Evolutionary conservation across 306 rosid species (phyloP).

Genomic region (Cicer cuneatum): DNA sequence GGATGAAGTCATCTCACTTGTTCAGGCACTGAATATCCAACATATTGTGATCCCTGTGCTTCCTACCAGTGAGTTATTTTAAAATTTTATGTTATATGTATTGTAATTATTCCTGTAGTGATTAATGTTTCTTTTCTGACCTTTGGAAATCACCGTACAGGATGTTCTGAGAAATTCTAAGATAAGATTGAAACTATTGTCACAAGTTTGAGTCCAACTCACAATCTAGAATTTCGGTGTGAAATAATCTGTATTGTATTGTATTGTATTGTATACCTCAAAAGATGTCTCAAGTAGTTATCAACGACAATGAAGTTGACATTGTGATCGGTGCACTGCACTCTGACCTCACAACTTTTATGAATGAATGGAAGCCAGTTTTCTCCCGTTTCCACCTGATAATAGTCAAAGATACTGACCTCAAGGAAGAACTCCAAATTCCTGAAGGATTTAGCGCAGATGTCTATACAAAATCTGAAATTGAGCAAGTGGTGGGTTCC

Average conservation of each 20-base stretch:
- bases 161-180: conserved; percentile 85
- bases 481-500: conserved; percentile 72
- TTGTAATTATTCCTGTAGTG: conserved; percentile 16
- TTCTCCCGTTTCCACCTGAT: conserved; percentile 83
- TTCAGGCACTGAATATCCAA: conserved; percentile 76
- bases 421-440: conserved; percentile 72
- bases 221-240: conserved; percentile 29
- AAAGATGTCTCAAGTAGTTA: conserved; percentile 73
- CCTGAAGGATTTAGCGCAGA: conserved; percentile 76
- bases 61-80: conserved; percentile 85
- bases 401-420: conserved; percentile 85
- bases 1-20: conserved; percentile 83
- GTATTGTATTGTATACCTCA: conserved; percentile 31
- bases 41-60: conserved; percentile 76
- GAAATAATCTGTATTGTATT: conserved; percentile 37
- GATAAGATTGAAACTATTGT: conserved; percentile 39
- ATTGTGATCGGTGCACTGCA: conserved; percentile 85
- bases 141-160: conserved; percentile 52
- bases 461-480: conserved; percentile 69
- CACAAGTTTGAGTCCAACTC: conserved; percentile 41
- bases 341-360: conserved; percentile 68
- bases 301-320: conserved; percentile 73
- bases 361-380: conserved; percentile 84
- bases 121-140: conserved; percentile 43
- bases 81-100: conserved; percentile 20